Percentiles rank a stretch among this genome's conserved stretches.
phyloP scores from a whole-genome alignment of 345 rosid genomes.

The Syzygium oleosum region DNA sequence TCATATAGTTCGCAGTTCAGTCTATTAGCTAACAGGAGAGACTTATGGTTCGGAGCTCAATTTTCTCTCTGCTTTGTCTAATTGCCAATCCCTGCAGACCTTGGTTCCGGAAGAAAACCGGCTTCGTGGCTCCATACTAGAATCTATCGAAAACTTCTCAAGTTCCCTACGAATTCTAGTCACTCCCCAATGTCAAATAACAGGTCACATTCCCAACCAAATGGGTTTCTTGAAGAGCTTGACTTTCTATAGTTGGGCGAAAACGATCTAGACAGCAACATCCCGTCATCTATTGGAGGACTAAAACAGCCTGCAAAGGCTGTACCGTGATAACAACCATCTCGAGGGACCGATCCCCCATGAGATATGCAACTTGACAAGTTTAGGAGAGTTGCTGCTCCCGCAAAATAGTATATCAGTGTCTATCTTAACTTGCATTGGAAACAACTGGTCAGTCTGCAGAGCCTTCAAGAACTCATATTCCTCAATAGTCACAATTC shows the following conservation, averaged over 20 bases:
- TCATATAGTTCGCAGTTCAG: accelerated
- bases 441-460: background rate
- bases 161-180: background rate
- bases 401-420: background rate
- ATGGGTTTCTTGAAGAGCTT: background rate
- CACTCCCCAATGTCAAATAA: background rate
- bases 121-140: background rate
- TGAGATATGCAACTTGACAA: background rate
- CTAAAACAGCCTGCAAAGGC: background rate
- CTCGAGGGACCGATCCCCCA: background rate
- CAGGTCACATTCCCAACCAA: background rate
- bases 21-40: background rate
- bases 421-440: background rate
- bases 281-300: background rate
- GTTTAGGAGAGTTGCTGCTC: background rate
- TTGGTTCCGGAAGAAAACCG: background rate
- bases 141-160: background rate
- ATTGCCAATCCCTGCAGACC: background rate
- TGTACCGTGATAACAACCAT: background rate
- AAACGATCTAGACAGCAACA: background rate
- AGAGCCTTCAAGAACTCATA: background rate
- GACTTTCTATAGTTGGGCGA: background rate
- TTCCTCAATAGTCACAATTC: background rate
- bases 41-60: background rate
- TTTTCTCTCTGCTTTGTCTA: background rate